Conservation (phyloP, 148 eudicot genomes). For the Rhododendron mucronatum region DNA sequence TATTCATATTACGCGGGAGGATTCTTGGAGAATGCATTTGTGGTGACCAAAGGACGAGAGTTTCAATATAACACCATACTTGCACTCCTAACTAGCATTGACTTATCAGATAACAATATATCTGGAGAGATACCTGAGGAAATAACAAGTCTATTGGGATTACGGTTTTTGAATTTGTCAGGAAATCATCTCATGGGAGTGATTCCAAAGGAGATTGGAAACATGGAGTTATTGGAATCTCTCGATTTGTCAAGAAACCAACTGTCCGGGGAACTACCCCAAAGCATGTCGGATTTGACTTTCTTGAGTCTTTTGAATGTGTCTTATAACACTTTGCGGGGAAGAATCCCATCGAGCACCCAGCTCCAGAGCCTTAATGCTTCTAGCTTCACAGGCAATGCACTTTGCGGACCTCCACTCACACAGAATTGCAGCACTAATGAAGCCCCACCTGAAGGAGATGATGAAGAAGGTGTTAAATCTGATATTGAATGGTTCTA, state of each 20-base stretch:
- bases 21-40: not conserved
- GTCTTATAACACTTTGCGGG: not conserved
- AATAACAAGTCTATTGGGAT: not conserved
- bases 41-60: constrained; percentile 10
- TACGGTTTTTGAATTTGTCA: not conserved
- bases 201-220: not conserved
- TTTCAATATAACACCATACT: constrained; percentile 10
- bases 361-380: not conserved
- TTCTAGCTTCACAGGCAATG: not conserved
- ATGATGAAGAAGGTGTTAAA: not conserved
- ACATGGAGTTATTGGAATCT: not conserved
- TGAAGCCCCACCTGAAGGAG: not conserved
- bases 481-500: not conserved
- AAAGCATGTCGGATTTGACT: not conserved
- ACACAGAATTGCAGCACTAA: not conserved
- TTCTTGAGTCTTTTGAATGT: not conserved
- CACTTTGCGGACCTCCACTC: not conserved
- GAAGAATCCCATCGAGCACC: not conserved
- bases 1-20: not conserved
- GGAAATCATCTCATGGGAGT: not conserved
- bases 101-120: constrained; percentile 18
- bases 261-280: not conserved
- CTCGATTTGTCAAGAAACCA: not conserved
- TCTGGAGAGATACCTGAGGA: not conserved
- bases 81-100: constrained; percentile 2